Evolutionary conservation across 495 filamentous ascomycete genomes (phyloP).

Genomic region (Pyronema domesticum): DNA sequence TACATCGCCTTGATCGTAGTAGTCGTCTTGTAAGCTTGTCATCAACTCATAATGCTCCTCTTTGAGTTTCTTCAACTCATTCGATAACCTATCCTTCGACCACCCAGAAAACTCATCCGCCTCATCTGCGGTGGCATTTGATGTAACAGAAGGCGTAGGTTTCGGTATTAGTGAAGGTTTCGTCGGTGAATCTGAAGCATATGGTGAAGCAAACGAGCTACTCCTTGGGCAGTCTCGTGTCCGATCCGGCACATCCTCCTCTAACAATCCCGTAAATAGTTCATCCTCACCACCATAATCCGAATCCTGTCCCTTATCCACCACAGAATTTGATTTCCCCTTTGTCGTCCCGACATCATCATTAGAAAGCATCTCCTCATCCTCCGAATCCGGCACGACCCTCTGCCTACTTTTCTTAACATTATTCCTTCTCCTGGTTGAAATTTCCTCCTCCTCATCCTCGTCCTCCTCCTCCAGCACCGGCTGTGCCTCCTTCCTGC

Average conservation of each 20-base stretch:
- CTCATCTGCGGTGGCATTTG: background rate
- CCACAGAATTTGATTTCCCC: background rate
- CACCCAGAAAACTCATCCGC: conserved; percentile 2
- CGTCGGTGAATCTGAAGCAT: conserved; percentile 16
- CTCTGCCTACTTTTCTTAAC: background rate
- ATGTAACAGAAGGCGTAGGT: conserved; percentile 1
- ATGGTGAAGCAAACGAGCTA: conserved; percentile 2
- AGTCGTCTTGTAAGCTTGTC: conserved; percentile 6
- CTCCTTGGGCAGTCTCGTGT: background rate
- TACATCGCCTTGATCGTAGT: conserved; percentile 1
- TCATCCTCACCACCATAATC: background rate
- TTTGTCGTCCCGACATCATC: background rate
- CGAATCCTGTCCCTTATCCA: background rate
- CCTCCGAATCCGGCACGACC: conserved; percentile 8
- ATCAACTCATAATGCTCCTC: conserved; percentile 10
- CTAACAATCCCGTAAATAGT: background rate
- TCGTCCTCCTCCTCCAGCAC: background rate
- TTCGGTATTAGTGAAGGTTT: conserved; percentile 1
- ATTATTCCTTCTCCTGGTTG: background rate
- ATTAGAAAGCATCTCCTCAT: conserved; percentile 3
- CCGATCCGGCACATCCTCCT: conserved; percentile 6
- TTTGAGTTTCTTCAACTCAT: conserved; percentile 5
- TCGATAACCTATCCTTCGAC: background rate
- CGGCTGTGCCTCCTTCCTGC: background rate
- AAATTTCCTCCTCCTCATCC: background rate